A percentile compares a stretch with the other conserved stretches of the same genome.
These are phyloP conservation scores for Aspergillus transmontanensis DNA, from an alignment of 2,329 filamentous ascomycete genomes.

Conservation along the genomic window DNA sequence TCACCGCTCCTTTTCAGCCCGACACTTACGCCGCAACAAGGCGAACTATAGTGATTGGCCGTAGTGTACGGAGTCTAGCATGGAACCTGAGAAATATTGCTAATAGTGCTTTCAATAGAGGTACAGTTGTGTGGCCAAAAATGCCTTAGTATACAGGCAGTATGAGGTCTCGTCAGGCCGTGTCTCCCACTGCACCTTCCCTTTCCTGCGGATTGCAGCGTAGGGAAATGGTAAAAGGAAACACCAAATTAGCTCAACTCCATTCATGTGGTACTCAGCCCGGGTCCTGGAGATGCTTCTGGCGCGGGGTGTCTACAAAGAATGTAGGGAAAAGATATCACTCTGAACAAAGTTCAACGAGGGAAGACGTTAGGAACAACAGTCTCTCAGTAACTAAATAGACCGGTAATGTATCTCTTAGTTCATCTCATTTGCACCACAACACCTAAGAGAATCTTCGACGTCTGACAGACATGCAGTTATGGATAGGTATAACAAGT, in stretches of 20 bases:
- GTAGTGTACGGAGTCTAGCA: not conserved
- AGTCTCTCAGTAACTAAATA: not conserved
- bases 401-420: not conserved
- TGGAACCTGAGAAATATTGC: not conserved
- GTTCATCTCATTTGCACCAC: not conserved
- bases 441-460: accelerated
- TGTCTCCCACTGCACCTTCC: not conserved
- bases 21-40: not conserved
- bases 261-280: too few species aligned
- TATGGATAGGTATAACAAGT: not conserved
- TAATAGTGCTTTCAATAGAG: not conserved
- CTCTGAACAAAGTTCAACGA: not conserved
- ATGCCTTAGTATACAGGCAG: not conserved
- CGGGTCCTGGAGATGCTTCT: not conserved
- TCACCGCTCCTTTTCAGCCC: not conserved
- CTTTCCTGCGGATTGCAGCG: not conserved
- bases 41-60: not conserved
- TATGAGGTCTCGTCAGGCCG: not conserved
- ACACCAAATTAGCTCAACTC: not conserved
- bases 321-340: not conserved
- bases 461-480: not conserved
- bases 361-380: accelerated
- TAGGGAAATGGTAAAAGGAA: not conserved
- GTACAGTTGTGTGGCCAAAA: not conserved
- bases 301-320: not conserved